Evolutionary conservation across 1,284 basidiomycete genomes (phyloP).

Genomic region (Coniophora puteana): DNA sequence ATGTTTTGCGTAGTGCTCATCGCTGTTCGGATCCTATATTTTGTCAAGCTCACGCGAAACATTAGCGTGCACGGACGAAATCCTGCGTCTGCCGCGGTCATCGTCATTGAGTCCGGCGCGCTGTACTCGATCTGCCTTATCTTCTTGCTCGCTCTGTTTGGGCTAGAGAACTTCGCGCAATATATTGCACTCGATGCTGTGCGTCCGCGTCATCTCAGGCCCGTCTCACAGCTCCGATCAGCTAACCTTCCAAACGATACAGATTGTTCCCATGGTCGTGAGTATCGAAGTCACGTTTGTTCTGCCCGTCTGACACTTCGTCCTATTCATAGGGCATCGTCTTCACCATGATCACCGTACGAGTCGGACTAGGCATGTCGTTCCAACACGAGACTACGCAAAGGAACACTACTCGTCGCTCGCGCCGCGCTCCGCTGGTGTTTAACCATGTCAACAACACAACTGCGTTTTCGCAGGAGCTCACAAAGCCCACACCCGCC

Average conservation of each 20-base stretch:
- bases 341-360: slow-evolving; percentile 32
- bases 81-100: slow-evolving; percentile 27
- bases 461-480: too few relatives aligned
- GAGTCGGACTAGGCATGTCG: slow-evolving; percentile 28
- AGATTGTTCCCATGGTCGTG: too few relatives aligned
- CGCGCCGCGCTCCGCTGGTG: too few relatives aligned
- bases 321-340: slow-evolving; percentile 22
- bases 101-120: slow-evolving; percentile 37
- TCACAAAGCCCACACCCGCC: too few relatives aligned
- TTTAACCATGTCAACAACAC: too few relatives aligned
- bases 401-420: too few relatives aligned
- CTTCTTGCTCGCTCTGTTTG: slow-evolving; percentile 30
- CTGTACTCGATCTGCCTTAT: slow-evolving; percentile 34
- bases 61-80: slow-evolving; percentile 16
- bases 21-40: slow-evolving; percentile 32
- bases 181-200: slow-evolving; percentile 36
- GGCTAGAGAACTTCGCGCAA: slow-evolving; percentile 30
- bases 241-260: too few relatives aligned
- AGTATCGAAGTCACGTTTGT: background rate
- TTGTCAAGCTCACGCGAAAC: slow-evolving; percentile 20
- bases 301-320: background rate
- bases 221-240: background rate
- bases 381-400: too few relatives aligned
- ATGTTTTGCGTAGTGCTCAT: slow-evolving; percentile 28
- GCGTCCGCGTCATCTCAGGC: too few relatives aligned